Conservation (phyloP, 1,284 basidiomycete genomes). For the Thecaphora frezii region DNA sequence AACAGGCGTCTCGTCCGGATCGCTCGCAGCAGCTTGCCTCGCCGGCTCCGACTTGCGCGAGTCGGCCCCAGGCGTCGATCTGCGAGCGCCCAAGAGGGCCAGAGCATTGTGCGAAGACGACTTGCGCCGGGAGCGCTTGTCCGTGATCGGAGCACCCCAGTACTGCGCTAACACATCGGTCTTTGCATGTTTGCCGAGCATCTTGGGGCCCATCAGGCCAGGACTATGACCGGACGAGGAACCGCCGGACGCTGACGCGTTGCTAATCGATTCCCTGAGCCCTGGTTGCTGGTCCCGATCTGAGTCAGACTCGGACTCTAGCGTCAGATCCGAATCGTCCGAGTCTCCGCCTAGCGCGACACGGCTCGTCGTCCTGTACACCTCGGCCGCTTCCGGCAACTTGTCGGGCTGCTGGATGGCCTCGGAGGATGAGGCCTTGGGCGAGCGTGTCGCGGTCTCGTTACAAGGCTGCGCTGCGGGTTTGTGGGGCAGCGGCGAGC, state of each 20-base stretch:
- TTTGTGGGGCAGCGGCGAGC: neutral
- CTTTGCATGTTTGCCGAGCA: slow-evolving; percentile 55
- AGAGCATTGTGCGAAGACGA: slow-evolving; percentile 25
- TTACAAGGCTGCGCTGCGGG: neutral
- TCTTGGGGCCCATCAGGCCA: slow-evolving; percentile 48
- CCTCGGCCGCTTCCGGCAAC: slow-evolving; percentile 2
- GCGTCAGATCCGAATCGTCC: slow-evolving; percentile 34
- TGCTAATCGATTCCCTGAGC: neutral
- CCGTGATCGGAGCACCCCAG: slow-evolving; percentile 54
- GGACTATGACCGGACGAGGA: slow-evolving; percentile 30
- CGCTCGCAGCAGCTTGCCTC: neutral
- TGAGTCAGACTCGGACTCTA: slow-evolving; percentile 28
- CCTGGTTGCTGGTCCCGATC: slow-evolving; percentile 3
- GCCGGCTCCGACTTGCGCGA: neutral
- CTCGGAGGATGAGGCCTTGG: neutral
- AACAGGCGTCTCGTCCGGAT: neutral
- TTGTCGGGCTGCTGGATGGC: neutral
- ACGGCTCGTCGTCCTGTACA: too few species aligned
- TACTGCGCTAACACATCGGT: slow-evolving; percentile 54
- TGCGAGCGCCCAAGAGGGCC: slow-evolving; percentile 9
- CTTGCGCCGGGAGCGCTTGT: slow-evolving; percentile 35
- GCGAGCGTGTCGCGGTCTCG: neutral
- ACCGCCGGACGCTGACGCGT: slow-evolving; percentile 1
- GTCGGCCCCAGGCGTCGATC: neutral
- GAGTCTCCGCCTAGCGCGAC: slow-evolving; percentile 18